Conservation (phyloP, 129 eudicot species). For the Flaveria robusta region DNA sequence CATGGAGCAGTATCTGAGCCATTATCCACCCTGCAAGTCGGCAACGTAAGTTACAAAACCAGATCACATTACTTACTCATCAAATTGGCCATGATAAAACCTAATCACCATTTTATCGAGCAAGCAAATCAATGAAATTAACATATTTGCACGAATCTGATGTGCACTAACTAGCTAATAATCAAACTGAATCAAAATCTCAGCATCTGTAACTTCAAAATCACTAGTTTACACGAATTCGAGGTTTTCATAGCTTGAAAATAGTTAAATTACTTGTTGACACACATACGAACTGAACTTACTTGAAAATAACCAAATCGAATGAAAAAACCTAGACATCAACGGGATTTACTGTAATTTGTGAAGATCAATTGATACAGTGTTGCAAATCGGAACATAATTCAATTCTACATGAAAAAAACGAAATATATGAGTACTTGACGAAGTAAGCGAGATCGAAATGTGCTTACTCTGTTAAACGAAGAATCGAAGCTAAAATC, state of each 20-base stretch:
- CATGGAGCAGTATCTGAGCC: conserved; percentile 44
- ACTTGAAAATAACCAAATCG: not conserved
- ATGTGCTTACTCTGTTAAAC: conserved; percentile 16
- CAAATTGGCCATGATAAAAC: not conserved
- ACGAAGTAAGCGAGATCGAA: conserved; percentile 19
- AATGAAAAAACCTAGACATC: not conserved
- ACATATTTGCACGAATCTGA: not conserved
- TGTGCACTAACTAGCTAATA: not conserved
- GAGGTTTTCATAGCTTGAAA: not conserved
- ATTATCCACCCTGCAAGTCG: conserved; percentile 26
- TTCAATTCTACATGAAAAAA: not conserved
- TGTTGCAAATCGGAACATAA: conserved; percentile 4
- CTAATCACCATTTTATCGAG: conserved; percentile 7
- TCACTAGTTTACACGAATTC: not conserved
- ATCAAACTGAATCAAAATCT: conserved; percentile 1
- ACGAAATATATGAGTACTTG: not conserved
- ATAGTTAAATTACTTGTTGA: not conserved
- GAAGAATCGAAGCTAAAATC: conserved; percentile 9
- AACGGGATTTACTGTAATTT: not conserved
- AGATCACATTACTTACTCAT: conserved; percentile 20
- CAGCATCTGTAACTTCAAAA: conserved; percentile 10
- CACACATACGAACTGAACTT: not conserved
- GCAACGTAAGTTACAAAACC: conserved; percentile 19
- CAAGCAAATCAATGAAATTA: conserved; percentile 3
- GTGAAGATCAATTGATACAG: conserved; percentile 4